A percentile compares a stretch with the other conserved stretches of the same genome.
Conservation (phyloP, 345 rosid genomes). For the Euphorbia pulcherrima region DNA sequence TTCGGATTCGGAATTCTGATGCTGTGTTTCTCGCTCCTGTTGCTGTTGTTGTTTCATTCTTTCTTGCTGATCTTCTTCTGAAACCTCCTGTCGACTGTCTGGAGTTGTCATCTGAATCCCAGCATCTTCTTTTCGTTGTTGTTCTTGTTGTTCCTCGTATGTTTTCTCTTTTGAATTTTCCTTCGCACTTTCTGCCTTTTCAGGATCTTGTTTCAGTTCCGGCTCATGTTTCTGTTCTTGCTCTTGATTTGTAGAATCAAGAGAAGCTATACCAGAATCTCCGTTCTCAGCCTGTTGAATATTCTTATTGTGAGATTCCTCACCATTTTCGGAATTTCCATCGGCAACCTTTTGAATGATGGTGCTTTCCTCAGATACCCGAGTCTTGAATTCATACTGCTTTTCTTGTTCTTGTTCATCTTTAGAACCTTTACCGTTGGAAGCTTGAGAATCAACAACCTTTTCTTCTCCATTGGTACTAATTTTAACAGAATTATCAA, state of each 20-base stretch:
- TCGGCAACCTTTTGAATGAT: slow-evolving; percentile 5
- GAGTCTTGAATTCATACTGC: slow-evolving; percentile 31
- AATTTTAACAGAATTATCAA: not conserved
- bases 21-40: not conserved
- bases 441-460: not conserved
- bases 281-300: not conserved
- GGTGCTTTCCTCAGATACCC: slow-evolving; percentile 34
- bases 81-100: slow-evolving; percentile 24
- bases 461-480: slow-evolving; percentile 2
- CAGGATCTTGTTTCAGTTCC: not conserved
- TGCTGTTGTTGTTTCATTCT: slow-evolving; percentile 37
- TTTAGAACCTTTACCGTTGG: slow-evolving; percentile 32
- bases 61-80: slow-evolving; percentile 26
- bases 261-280: not conserved
- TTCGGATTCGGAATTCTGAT: not conserved
- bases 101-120: slow-evolving; percentile 32
- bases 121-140: slow-evolving; percentile 47
- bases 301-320: not conserved
- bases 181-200: slow-evolving; percentile 8
- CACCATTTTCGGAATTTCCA: slow-evolving; percentile 19
- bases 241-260: slow-evolving; percentile 2
- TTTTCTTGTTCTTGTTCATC: slow-evolving; percentile 40
- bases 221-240: slow-evolving; percentile 3
- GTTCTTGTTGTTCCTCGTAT: slow-evolving; percentile 38
- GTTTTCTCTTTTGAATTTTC: slow-evolving; percentile 23